Conservation (phyloP, 1,139 yeast genomes). For the Magnusiomyces tetraspermus region DNA sequence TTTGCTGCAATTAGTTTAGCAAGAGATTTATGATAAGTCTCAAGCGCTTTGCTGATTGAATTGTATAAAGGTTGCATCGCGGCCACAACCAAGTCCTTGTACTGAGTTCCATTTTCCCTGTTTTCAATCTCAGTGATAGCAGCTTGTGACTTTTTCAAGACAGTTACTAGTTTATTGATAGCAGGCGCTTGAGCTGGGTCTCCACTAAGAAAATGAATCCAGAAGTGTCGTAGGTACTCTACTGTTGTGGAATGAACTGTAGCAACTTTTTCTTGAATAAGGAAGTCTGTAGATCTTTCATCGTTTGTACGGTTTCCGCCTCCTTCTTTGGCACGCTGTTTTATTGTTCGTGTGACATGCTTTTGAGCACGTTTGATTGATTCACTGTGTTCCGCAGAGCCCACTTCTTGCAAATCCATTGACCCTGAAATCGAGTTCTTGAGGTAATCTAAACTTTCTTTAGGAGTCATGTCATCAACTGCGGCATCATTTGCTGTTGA, state of each 20-base stretch:
- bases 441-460: conserved; percentile 18
- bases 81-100: conserved; percentile 5
- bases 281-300: conserved; percentile 17
- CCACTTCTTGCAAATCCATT: conserved; percentile 19
- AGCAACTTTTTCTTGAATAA: conserved; percentile 23
- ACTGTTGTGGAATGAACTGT: conserved; percentile 56
- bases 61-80: conserved; percentile 13
- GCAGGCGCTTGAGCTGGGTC: conserved; percentile 43
- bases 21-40: conserved; percentile 12
- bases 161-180: conserved; percentile 40
- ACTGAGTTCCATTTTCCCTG: neutral
- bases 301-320: conserved; percentile 12
- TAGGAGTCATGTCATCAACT: neutral
- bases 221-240: conserved; percentile 63
- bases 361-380: conserved; percentile 20
- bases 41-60: conserved; percentile 12
- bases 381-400: conserved; percentile 15
- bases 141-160: conserved; percentile 41
- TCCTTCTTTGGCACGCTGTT: conserved; percentile 21
- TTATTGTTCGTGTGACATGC: conserved; percentile 20
- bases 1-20: neutral
- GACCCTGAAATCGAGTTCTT: conserved; percentile 17
- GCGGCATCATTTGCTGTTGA: conserved; percentile 1
- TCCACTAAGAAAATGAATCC: conserved; percentile 52
- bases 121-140: conserved; percentile 35